phyloP scores from a whole-genome alignment of 2,329 filamentous ascomycete species.

The Colletotrichum falcatum region DNA sequence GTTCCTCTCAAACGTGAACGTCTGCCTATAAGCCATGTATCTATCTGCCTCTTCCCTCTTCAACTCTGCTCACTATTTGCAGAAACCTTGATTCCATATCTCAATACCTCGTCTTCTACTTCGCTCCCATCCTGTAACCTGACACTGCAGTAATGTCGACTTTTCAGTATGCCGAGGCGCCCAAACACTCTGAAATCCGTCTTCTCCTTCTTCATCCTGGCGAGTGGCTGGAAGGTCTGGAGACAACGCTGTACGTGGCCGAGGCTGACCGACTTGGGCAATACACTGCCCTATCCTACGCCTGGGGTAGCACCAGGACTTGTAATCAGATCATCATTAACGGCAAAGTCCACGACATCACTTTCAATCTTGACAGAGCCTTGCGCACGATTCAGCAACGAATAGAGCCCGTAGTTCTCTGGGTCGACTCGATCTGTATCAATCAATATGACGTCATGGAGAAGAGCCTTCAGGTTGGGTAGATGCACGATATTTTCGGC shows the following conservation, averaged over 20 bases:
- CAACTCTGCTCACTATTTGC: not conserved
- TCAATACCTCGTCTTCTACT: not conserved
- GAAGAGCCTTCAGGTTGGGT: slow-evolving; percentile 36
- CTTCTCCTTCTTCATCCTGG: slow-evolving; percentile 33
- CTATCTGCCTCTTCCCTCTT: too few relatives aligned
- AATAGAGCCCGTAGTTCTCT: slow-evolving; percentile 1
- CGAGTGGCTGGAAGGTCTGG: slow-evolving; percentile 32
- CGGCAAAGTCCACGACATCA: slow-evolving; percentile 42
- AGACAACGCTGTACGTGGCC: slow-evolving; percentile 19
- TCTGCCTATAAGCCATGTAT: not conserved
- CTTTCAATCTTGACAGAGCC: slow-evolving; percentile 46
- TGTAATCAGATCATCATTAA: slow-evolving; percentile 43
- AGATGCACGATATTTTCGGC: slow-evolving; percentile 38
- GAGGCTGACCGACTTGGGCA: not conserved
- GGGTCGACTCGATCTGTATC: slow-evolving; percentile 42
- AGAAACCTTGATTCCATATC: too few relatives aligned
- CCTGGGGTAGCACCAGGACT: slow-evolving; percentile 45
- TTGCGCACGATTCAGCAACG: slow-evolving; percentile 44
- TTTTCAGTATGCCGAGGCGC: slow-evolving; percentile 8
- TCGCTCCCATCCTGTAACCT: not conserved
- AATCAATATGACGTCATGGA: slow-evolving; percentile 37
- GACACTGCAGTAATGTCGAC: slow-evolving; percentile 11
- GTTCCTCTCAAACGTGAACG: too few relatives aligned
- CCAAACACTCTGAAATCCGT: slow-evolving; percentile 13
- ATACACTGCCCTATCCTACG: slow-evolving; percentile 47